Evolutionary conservation across 768 basidiomycete genomes (phyloP).

Genomic region (Dioszegia crocea): DNA sequence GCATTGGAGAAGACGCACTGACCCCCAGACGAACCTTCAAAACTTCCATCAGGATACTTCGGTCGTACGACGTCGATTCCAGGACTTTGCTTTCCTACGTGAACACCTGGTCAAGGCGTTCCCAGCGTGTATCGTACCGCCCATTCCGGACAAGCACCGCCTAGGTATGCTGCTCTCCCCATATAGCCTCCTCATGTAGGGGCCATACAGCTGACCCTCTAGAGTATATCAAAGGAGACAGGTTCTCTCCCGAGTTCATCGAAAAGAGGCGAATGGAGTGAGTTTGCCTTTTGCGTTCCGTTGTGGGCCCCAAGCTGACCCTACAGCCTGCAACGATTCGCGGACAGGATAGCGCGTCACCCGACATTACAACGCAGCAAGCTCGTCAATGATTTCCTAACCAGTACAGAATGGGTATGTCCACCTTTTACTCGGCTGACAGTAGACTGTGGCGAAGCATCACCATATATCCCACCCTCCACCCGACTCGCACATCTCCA

Average conservation of each 20-base stretch:
- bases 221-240: conserved; percentile 97
- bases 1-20: conserved; percentile 9
- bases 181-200: neutral
- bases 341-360: conserved; percentile 85
- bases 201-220: neutral
- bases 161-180: conserved; percentile 61
- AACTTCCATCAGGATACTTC: conserved; percentile 62
- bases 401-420: conserved; percentile 96
- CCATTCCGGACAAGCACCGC: conserved; percentile 92
- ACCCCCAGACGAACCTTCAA: conserved; percentile 78
- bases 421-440: neutral
- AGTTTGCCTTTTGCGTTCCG: conserved; percentile 48
- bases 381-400: conserved; percentile 88
- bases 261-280: conserved; percentile 85
- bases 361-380: conserved; percentile 88
- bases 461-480: conserved; percentile 91
- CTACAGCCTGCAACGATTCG: conserved; percentile 79
- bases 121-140: conserved; percentile 95
- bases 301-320: neutral
- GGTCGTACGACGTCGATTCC: conserved; percentile 75
- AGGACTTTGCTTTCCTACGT: conserved; percentile 91
- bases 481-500: conserved; percentile 55
- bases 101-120: conserved; percentile 86
- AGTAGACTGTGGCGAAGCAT: conserved; percentile 92
- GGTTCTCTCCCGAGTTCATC: conserved; percentile 96